Conservation (phyloP, 495 filamentous ascomycete genomes). For the Tuber calosporum region DNA sequence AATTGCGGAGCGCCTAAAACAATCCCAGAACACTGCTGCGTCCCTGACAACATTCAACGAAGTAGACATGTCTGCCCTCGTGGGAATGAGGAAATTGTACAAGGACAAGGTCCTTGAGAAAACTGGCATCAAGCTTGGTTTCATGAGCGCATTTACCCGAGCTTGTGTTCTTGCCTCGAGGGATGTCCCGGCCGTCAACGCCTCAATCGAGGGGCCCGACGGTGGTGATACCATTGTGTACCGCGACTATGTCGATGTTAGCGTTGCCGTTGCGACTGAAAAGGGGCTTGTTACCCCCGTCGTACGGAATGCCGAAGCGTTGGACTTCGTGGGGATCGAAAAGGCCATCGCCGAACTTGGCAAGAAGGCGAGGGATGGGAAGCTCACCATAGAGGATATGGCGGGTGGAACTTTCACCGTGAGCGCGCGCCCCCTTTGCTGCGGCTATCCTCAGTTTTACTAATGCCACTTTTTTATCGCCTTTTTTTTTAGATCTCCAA, state of each 20-base stretch:
- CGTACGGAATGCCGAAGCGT: constrained; percentile 80
- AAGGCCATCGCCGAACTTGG: constrained; percentile 86
- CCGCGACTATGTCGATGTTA: constrained; percentile 95
- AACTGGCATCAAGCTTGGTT: constrained; percentile 93
- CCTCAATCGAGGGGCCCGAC: constrained; percentile 90
- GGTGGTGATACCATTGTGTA: constrained; percentile 97
- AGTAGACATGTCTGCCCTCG: constrained; percentile 96
- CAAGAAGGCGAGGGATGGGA: constrained; percentile 94
- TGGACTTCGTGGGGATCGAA: constrained; percentile 87
- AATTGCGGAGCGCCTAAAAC: constrained; percentile 95
- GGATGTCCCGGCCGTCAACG: constrained; percentile 92
- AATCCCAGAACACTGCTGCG: constrained; percentile 97
- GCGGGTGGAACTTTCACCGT: constrained; percentile 90
- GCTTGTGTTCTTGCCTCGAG: constrained; percentile 89
- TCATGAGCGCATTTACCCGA: constrained; percentile 95
- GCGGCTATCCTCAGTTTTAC: not conserved
- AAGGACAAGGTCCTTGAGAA: constrained; percentile 95
- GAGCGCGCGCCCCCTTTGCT: not conserved
- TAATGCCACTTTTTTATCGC: not conserved
- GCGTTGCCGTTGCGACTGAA: constrained; percentile 93
- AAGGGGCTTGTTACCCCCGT: constrained; percentile 96
- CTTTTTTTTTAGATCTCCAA: constrained; percentile 65
- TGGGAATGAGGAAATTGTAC: constrained; percentile 94
- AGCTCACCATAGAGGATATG: constrained; percentile 99
- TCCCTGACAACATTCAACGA: constrained; percentile 98